phyloP scores from a whole-genome alignment of 163 green algal genomes.

The Chloromonas sp. region DNA sequence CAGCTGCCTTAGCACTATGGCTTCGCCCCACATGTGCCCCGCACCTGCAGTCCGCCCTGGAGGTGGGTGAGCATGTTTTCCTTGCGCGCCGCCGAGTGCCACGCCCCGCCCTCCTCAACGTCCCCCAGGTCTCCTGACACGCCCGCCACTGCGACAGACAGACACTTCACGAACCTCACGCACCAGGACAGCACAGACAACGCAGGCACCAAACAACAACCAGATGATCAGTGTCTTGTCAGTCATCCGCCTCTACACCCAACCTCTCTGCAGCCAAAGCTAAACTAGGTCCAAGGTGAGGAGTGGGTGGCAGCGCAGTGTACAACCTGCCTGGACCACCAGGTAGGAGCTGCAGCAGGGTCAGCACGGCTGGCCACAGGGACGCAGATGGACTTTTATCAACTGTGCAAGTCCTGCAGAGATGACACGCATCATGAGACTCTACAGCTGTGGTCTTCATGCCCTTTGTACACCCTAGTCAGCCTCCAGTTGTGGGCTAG shows the following conservation, averaged over 20 bases:
- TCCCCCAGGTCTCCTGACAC: not conserved
- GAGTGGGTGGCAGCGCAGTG: not conserved
- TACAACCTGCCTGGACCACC: not conserved
- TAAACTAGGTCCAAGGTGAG: not conserved
- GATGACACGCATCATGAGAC: too few relatives aligned
- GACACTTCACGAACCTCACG: too few relatives aligned
- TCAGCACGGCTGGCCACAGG: not conserved
- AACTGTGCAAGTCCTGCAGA: not conserved
- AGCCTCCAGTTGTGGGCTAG: too few relatives aligned
- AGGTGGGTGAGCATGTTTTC: constrained; percentile 4
- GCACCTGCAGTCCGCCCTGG: not conserved
- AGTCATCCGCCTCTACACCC: too few relatives aligned
- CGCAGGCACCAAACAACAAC: too few relatives aligned
- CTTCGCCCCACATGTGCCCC: too few relatives aligned
- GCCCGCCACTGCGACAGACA: not conserved
- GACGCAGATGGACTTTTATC: not conserved
- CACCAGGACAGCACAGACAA: too few relatives aligned
- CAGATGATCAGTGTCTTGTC: too few relatives aligned
- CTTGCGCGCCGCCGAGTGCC: constrained; percentile 3
- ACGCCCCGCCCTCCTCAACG: constrained; percentile 3
- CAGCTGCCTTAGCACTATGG: too few relatives aligned
- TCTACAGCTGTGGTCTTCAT: too few relatives aligned
- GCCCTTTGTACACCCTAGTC: too few relatives aligned
- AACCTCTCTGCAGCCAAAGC: too few relatives aligned
- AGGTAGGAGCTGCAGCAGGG: not conserved